A percentile compares a stretch with the other conserved stretches of the same genome.
Evolutionary conservation across 2,329 filamentous ascomycete genomes (phyloP).

Genomic region (Macroventuria anomochaeta): DNA sequence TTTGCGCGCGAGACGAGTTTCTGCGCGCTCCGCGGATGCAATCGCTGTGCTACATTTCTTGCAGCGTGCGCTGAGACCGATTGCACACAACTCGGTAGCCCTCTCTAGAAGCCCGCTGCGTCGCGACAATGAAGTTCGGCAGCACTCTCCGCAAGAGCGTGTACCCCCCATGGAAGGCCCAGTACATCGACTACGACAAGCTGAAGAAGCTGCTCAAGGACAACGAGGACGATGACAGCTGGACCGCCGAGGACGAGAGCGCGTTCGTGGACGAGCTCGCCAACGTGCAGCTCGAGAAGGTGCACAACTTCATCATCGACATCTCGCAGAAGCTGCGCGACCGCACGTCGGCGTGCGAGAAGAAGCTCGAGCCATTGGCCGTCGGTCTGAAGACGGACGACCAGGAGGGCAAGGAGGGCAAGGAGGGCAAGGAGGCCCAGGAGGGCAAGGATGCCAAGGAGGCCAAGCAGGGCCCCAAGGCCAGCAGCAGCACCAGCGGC

Average conservation of each 20-base stretch:
- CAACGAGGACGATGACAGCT: slow-evolving; percentile 64
- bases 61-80: slow-evolving; percentile 7
- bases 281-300: slow-evolving; percentile 94
- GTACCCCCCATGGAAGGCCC: slow-evolving; percentile 86
- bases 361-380: slow-evolving; percentile 66
- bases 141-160: slow-evolving; percentile 81
- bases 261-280: slow-evolving; percentile 93
- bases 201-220: slow-evolving; percentile 89
- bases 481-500: too few species aligned
- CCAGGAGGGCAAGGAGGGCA: slow-evolving; percentile 27
- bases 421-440: slow-evolving; percentile 4
- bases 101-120: background rate
- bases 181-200: slow-evolving; percentile 96
- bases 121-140: slow-evolving; percentile 82
- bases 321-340: slow-evolving; percentile 84
- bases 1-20: slow-evolving; percentile 12
- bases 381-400: slow-evolving; percentile 41
- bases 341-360: slow-evolving; percentile 73
- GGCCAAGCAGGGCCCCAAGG: too few species aligned
- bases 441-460: slow-evolving; percentile 23
- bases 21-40: slow-evolving; percentile 5
- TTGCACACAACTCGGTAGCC: too few species aligned
- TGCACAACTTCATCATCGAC: slow-evolving; percentile 84
- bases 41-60: slow-evolving; percentile 15
- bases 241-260: slow-evolving; percentile 95